These are phyloP conservation scores for Pseudogymnoascus pannorum DNA, from an alignment of 2,329 filamentous ascomycete genomes.

Conservation along the genomic window DNA sequence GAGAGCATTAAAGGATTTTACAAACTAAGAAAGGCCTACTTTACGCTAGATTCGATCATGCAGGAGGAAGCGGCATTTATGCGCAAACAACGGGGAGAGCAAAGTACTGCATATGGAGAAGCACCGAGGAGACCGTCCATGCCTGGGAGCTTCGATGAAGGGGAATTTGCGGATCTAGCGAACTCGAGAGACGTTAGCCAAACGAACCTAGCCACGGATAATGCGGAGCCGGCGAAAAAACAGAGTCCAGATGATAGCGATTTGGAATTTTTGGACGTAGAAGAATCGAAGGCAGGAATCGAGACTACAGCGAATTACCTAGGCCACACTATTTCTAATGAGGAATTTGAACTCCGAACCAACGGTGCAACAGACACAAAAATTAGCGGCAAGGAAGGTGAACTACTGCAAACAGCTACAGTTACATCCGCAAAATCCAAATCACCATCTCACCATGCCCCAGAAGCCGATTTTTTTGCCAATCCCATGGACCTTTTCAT, in stretches of 20 bases:
- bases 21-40: constrained; percentile 81
- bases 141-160: constrained; percentile 33
- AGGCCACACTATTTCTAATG: constrained; percentile 47
- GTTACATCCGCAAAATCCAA: constrained; percentile 19
- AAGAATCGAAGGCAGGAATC: constrained; percentile 39
- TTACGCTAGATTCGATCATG: constrained; percentile 72
- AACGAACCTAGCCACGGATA: background rate
- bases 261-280: constrained; percentile 50
- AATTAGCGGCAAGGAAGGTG: background rate
- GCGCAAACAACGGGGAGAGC: constrained; percentile 21
- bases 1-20: constrained; percentile 90
- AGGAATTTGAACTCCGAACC: constrained; percentile 8
- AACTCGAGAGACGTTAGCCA: constrained; percentile 1
- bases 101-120: background rate
- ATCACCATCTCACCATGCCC: constrained; percentile 36
- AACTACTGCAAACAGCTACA: background rate
- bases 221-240: background rate
- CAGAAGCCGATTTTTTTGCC: constrained; percentile 58
- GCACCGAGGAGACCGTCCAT: constrained; percentile 20
- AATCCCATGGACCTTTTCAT: constrained; percentile 81
- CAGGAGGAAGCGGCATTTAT: constrained; percentile 59
- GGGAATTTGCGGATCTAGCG: constrained; percentile 14
- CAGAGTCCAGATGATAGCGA: constrained; percentile 33
- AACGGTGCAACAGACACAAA: background rate
- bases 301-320: constrained; percentile 35